Percentiles rank a stretch among this genome's conserved stretches.
Conservation (phyloP, 768 basidiomycete genomes). For the Leucocoprinus birnbaumii region DNA sequence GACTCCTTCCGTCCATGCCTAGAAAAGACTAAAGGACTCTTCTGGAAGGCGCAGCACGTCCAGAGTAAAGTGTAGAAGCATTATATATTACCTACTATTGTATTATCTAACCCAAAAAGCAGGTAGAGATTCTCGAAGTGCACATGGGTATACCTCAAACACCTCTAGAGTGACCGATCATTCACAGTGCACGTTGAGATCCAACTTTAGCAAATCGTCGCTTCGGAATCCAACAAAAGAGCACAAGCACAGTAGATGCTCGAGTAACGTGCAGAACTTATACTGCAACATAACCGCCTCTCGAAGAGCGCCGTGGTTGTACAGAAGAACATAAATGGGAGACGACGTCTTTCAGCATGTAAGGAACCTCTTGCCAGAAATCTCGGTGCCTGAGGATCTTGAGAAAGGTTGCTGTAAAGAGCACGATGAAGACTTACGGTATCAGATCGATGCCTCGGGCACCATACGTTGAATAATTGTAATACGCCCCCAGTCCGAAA, state of each 20-base stretch:
- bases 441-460: constrained; percentile 80
- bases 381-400: constrained; percentile 66
- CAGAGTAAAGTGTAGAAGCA: background rate
- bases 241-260: background rate
- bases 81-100: constrained; percentile 11
- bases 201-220: too few species aligned
- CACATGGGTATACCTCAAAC: background rate
- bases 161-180: background rate
- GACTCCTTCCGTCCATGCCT: background rate
- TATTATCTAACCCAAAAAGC: constrained; percentile 6
- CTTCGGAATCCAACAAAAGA: too few species aligned
- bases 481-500: constrained; percentile 78
- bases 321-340: constrained; percentile 75
- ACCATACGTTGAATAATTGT: constrained; percentile 87
- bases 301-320: constrained; percentile 60
- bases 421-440: constrained; percentile 59
- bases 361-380: constrained; percentile 89
- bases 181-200: background rate
- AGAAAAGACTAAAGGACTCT: background rate
- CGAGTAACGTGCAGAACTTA: constrained; percentile 25
- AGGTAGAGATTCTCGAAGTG: background rate
- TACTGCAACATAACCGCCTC: constrained; percentile 76
- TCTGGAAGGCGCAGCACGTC: background rate
- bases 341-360: constrained; percentile 76
- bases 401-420: constrained; percentile 3